phyloP scores from a whole-genome alignment of 306 rosid species.

The Quercus engelmannii region DNA sequence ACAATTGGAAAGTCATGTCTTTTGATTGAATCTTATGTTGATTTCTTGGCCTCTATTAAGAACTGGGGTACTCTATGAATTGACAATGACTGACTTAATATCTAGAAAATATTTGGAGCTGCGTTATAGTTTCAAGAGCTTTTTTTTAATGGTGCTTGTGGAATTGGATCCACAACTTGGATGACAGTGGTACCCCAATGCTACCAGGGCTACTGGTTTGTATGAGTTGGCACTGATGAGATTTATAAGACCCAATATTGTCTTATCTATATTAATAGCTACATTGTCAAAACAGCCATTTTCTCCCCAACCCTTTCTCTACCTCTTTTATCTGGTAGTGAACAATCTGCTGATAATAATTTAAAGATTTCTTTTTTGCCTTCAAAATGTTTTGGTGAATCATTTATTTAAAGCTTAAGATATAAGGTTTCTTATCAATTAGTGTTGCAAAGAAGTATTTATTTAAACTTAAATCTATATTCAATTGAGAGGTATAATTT shows the following conservation, averaged over 20 bases:
- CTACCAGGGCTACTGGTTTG: background rate
- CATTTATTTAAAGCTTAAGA: background rate
- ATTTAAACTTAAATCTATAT: background rate
- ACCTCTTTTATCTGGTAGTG: background rate
- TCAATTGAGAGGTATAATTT: background rate
- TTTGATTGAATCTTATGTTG: too few relatives aligned
- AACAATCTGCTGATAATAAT: background rate
- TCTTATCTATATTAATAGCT: background rate
- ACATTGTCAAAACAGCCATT: background rate
- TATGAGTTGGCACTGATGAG: background rate
- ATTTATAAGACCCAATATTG: background rate
- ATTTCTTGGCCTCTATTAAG: too few relatives aligned
- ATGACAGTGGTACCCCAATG: background rate
- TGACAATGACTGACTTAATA: too few relatives aligned
- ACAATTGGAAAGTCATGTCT: too few relatives aligned
- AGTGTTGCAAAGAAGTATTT: background rate
- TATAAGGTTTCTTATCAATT: background rate
- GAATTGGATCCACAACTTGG: background rate
- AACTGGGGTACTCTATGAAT: too few relatives aligned
- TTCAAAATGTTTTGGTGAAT: background rate
- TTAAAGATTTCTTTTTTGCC: background rate
- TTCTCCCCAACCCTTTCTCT: background rate
- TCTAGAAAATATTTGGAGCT: too few relatives aligned
- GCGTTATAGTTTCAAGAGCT: too few relatives aligned
- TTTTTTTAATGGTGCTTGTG: background rate